phyloP scores from a whole-genome alignment of 306 rosid genomes.

The Nissolia schottii region DNA sequence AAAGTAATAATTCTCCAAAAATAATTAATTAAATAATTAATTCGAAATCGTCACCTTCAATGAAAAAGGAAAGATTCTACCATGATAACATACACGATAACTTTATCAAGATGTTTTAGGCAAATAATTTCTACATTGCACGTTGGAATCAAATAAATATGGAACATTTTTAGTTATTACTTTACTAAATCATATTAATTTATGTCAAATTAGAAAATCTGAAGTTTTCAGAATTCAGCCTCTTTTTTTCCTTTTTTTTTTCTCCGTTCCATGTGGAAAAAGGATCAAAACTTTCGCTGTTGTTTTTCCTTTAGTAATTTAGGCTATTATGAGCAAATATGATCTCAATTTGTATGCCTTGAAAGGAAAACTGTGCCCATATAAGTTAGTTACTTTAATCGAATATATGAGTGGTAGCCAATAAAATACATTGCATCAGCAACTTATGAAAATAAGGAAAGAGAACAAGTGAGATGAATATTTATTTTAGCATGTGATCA shows the following conservation, averaged over 20 bases:
- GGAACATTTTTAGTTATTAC: neutral
- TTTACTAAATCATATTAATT: neutral
- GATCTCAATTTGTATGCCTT: neutral
- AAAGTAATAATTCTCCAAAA: slow-evolving; percentile 10
- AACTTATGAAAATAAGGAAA: neutral
- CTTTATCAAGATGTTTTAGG: neutral
- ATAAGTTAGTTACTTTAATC: neutral
- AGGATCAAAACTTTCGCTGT: neutral
- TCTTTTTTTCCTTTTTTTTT: neutral
- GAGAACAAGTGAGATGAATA: neutral
- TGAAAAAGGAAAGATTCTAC: neutral
- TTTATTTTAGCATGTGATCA: neutral
- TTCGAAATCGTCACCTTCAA: neutral
- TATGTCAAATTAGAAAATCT: neutral
- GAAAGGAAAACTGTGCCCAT: neutral
- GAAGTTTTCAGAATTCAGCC: neutral
- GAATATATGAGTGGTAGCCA: neutral
- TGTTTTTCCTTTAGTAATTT: neutral
- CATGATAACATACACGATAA: neutral
- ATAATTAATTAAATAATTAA: neutral
- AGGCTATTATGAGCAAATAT: neutral
- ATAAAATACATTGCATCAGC: neutral
- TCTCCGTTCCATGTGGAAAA: neutral
- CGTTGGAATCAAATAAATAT: neutral
- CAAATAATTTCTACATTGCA: neutral